Evolutionary conservation across 306 rosid species (phyloP).

Genomic region (Rubus parviflorus): DNA sequence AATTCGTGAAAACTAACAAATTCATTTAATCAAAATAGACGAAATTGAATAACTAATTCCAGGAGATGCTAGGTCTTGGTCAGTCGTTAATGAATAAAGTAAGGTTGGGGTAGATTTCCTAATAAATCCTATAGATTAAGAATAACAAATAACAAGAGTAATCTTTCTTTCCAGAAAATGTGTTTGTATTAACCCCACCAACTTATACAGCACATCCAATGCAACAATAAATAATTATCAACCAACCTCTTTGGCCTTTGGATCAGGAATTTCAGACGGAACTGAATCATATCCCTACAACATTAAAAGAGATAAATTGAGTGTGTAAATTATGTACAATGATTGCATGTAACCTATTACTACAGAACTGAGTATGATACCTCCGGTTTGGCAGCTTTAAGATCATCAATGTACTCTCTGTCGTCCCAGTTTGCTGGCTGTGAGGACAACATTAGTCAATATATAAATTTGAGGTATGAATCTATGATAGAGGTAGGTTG

Average conservation of each 20-base stretch:
- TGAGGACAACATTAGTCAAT: slow-evolving; percentile 17
- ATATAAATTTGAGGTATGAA: background rate
- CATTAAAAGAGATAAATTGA: slow-evolving; percentile 17
- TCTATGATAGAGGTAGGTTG: background rate
- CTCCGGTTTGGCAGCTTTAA: slow-evolving; percentile 67
- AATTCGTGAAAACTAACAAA: background rate
- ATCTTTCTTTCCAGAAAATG: background rate
- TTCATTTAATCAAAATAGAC: background rate
- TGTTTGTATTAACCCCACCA: background rate
- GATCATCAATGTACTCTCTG: slow-evolving; percentile 68
- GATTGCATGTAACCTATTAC: background rate
- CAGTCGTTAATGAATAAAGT: background rate
- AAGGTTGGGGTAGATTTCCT: background rate
- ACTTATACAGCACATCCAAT: background rate
- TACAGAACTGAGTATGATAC: slow-evolving; percentile 31
- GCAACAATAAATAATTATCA: slow-evolving; percentile 17
- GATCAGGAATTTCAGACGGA: slow-evolving; percentile 80
- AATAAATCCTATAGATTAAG: background rate
- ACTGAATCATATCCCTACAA: slow-evolving; percentile 70
- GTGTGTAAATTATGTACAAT: background rate
- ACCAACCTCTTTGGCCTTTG: slow-evolving; percentile 73
- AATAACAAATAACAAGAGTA: background rate
- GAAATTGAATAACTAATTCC: background rate
- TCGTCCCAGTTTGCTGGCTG: slow-evolving; percentile 94
- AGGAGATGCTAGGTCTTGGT: background rate